Percentiles rank a stretch among this genome's conserved stretches.
Conservation (phyloP, 2,329 filamentous ascomycete genomes). For the Pseudonectria buxi region DNA sequence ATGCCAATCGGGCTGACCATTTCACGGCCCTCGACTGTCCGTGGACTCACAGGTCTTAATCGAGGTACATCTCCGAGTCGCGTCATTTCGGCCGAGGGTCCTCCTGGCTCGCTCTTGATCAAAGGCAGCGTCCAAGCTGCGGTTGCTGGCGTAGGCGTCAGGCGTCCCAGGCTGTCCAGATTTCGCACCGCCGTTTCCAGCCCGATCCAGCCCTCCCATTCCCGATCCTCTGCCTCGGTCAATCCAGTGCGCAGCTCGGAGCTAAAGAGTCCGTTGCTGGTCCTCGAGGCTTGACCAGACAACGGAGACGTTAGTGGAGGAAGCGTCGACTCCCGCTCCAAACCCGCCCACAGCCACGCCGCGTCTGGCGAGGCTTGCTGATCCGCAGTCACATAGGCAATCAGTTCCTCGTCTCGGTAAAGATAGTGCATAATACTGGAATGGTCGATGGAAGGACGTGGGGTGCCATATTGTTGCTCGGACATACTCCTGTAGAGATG, state of each 20-base stretch:
- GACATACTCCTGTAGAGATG: slow-evolving; percentile 31
- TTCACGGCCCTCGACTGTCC: slow-evolving; percentile 18
- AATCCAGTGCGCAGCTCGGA: slow-evolving; percentile 45
- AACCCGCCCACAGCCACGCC: slow-evolving; percentile 75
- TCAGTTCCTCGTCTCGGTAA: slow-evolving; percentile 71
- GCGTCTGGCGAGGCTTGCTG: slow-evolving; percentile 71
- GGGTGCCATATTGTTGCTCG: slow-evolving; percentile 23
- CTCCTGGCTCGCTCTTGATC: slow-evolving; percentile 29
- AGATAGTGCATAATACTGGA: slow-evolving; percentile 26
- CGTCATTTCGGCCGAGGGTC: slow-evolving; percentile 20
- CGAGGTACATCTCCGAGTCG: slow-evolving; percentile 25
- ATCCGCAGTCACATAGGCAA: slow-evolving; percentile 81
- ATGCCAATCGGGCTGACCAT: slow-evolving; percentile 22
- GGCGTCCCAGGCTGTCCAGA: slow-evolving; percentile 19
- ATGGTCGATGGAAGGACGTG: slow-evolving; percentile 27
- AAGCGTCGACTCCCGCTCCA: slow-evolving; percentile 41
- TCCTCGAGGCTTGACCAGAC: slow-evolving; percentile 13
- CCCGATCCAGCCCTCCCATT: slow-evolving; percentile 77
- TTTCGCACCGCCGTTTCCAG: slow-evolving; percentile 48
- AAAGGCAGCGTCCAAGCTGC: slow-evolving; percentile 29
- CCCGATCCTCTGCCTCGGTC: slow-evolving; percentile 50
- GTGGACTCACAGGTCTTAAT: slow-evolving; percentile 21
- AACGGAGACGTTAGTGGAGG: slow-evolving; percentile 15
- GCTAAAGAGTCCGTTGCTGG: slow-evolving; percentile 35
- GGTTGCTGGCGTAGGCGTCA: slow-evolving; percentile 26